A percentile compares a stretch with the other conserved stretches of the same genome.
Conservation (phyloP, 169 alveolate species). For the Eimeria praecox region DNA sequence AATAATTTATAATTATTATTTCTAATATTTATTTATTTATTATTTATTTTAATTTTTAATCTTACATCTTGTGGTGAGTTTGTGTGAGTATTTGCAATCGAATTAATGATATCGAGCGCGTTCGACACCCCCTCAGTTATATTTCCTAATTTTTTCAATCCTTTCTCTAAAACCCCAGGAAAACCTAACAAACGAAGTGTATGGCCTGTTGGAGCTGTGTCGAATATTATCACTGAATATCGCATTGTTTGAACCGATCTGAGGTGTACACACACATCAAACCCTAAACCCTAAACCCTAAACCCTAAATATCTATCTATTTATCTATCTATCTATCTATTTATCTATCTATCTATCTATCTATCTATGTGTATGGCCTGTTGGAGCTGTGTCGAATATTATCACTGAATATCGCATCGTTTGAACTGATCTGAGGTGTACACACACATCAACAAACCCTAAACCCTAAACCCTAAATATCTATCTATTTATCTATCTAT, state of each 20-base stretch:
- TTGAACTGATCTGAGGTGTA: conserved; percentile 91
- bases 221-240: conserved; percentile 96
- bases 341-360: no score
- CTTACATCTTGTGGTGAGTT: conserved; percentile 81
- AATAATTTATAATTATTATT: no score
- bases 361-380: conserved; percentile 99
- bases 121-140: conserved; percentile 91
- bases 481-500: no score
- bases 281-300: neutral
- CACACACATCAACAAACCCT: neutral
- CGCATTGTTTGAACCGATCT: conserved; percentile 96
- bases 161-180: conserved; percentile 97
- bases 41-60: no score
- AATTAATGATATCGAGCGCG: conserved; percentile 85
- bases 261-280: neutral
- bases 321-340: no score
- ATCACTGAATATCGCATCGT: conserved; percentile 94
- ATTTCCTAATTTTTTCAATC: conserved; percentile 93
- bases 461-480: neutral
- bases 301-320: no score
- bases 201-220: conserved; percentile 99
- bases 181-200: conserved; percentile 98
- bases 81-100: conserved; percentile 77
- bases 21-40: no score
- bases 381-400: conserved; percentile 99